Evolutionary conservation across 2,329 filamentous ascomycete genomes (phyloP), one percentile per base, ranked within the genome.

Genomic region (Alternaria atra): DNA sequence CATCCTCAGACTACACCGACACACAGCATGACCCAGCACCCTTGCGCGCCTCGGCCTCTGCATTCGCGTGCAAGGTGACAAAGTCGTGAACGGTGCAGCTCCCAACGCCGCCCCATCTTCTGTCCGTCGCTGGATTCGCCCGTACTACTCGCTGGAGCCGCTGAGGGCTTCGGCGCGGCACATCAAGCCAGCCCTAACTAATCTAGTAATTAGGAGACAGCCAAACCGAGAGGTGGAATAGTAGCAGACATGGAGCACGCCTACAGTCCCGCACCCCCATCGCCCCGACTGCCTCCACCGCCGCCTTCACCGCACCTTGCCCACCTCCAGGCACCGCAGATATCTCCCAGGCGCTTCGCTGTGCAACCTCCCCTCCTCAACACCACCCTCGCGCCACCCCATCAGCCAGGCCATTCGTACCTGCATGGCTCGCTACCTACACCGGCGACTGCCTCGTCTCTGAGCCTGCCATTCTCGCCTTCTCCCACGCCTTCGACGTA

Each of bases 351-450:
- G 65, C 76, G 76, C 67, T 70, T 77, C 52, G 74, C 77, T 65
- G 77, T 80, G 68, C 80, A 79, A 72, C 79, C 80, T 63, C 77
- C 79, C 35, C 73, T 77, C 17, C 73, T 81, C 60, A 80, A 77
- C 32, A 80, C 80, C 48, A 72, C 75, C 65, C 73, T 81, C 60
- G 74, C 74, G 60, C 75, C 77, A 69, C 73, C 75, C 50, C 77
- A 73, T 53, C 73, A 68, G 30, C 43, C 55, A 12, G 46, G 27
- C 53, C 63, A 63, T 6, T 52, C 67, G 37, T 73, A 67, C 61
- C 67, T 76, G 64, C 76, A 78, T 72, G 73, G 77, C 65, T 61
- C 47, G 39, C 53, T 66, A 55, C 75, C 77, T 54, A 80, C 79
- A 15, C 79, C 80, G 51, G 71, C 71, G 54, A 80, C 79, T 63